These are phyloP conservation scores for Ganoderma lucidum DNA, from an alignment of 1,284 basidiomycete genomes.

Conservation along the genomic window DNA sequence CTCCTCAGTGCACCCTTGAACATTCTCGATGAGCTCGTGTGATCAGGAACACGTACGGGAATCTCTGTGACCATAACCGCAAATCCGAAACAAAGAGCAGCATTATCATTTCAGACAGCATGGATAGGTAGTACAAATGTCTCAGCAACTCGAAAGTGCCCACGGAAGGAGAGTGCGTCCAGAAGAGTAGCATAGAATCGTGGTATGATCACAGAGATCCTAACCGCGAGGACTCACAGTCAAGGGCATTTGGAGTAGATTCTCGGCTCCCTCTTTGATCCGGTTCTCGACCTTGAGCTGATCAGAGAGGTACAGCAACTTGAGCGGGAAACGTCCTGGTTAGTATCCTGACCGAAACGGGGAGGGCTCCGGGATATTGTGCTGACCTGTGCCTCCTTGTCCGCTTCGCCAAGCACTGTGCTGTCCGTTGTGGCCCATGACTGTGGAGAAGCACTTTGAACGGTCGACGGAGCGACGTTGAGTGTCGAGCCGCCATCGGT, in stretches of 20 bases:
- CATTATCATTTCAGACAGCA: slow-evolving; percentile 2
- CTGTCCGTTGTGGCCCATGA: slow-evolving; percentile 20
- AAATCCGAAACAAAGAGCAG: slow-evolving; percentile 5
- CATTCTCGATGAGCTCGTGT: slow-evolving; percentile 22
- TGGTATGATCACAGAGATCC: slow-evolving; percentile 12
- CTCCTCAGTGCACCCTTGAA: slow-evolving; percentile 67
- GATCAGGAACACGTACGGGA: not conserved
- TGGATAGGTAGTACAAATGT: not conserved
- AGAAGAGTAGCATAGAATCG: not conserved
- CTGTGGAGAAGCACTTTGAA: slow-evolving; percentile 14
- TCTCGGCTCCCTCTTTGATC: slow-evolving; percentile 89
- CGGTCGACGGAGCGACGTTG: slow-evolving; percentile 19
- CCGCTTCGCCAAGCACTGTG: slow-evolving; percentile 13
- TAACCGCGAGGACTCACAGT: slow-evolving; percentile 50
- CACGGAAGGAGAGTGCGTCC: not conserved
- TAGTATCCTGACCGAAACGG: not conserved
- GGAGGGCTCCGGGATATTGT: not conserved
- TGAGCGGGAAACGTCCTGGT: slow-evolving; percentile 7
- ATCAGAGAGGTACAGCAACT: slow-evolving; percentile 74
- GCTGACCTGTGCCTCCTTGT: slow-evolving; percentile 26
- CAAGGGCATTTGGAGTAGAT: slow-evolving; percentile 74
- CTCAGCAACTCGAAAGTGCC: not conserved
- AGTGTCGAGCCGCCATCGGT: slow-evolving; percentile 24
- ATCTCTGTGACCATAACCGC: slow-evolving; percentile 11
- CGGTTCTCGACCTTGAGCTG: slow-evolving; percentile 76